Conservation (phyloP, 768 basidiomycete species). For the Phylloporus rhodoxanthus region DNA sequence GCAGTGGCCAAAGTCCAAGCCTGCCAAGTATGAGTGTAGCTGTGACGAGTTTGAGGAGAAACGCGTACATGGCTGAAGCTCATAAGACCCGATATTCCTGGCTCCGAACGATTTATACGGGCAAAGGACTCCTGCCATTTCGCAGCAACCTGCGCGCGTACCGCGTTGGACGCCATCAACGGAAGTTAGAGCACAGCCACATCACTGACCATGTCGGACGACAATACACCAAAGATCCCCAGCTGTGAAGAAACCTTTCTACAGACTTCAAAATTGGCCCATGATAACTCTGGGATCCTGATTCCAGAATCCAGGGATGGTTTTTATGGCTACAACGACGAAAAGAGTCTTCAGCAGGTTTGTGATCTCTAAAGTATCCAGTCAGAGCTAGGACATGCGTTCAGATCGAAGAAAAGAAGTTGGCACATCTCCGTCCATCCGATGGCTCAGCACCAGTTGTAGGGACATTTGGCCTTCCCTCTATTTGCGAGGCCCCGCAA, state of each 20-base stretch:
- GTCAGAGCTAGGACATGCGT: slow-evolving; percentile 1
- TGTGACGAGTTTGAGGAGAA: background rate
- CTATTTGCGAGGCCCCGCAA: slow-evolving; percentile 29
- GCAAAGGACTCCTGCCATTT: slow-evolving; percentile 70
- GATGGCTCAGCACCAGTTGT: slow-evolving; percentile 30
- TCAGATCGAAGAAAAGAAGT: slow-evolving; percentile 71
- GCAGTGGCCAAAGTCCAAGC: slow-evolving; percentile 55
- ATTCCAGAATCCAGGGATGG: slow-evolving; percentile 57
- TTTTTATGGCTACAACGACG: slow-evolving; percentile 76
- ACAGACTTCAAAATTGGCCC: background rate
- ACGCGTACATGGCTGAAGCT: slow-evolving; percentile 52
- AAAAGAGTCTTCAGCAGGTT: slow-evolving; percentile 71
- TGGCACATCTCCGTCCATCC: slow-evolving; percentile 60
- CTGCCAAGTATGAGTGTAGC: slow-evolving; percentile 29
- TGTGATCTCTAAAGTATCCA: slow-evolving; percentile 20
- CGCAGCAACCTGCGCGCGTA: slow-evolving; percentile 58
- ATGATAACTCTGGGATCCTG: slow-evolving; percentile 26
- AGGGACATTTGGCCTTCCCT: slow-evolving; percentile 37
- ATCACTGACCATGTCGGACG: background rate
- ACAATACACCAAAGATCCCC: background rate
- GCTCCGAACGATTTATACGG: slow-evolving; percentile 52
- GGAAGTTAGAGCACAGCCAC: slow-evolving; percentile 18
- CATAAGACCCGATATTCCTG: slow-evolving; percentile 61
- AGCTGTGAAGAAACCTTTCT: background rate
- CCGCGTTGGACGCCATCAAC: slow-evolving; percentile 53